These are phyloP conservation scores for Kodamaea leandrae DNA, from an alignment of 805 yeast genomes.

Conservation along the genomic window DNA sequence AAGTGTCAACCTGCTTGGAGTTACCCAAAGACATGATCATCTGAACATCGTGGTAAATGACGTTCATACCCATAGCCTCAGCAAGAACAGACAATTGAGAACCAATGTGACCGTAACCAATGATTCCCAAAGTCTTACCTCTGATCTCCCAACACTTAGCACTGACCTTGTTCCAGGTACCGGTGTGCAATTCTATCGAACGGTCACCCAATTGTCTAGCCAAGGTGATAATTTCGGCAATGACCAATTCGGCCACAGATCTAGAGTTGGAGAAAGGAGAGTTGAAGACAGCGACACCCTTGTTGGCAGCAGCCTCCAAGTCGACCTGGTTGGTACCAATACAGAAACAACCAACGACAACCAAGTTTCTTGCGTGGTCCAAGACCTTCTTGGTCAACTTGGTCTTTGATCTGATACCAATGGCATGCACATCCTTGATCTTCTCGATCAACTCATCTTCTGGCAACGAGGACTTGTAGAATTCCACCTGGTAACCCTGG, in stretches of 20 bases:
- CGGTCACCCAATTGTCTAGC: constrained; percentile 98
- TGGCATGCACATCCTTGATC: constrained; percentile 90
- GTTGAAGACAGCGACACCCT: constrained; percentile 95
- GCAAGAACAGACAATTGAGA: constrained; percentile 95
- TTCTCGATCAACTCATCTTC: constrained; percentile 94
- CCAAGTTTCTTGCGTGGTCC: constrained; percentile 83
- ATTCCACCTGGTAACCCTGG: constrained; percentile 98
- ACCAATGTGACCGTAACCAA: constrained; percentile 98
- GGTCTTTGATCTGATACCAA: constrained; percentile 97
- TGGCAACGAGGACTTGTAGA: constrained; percentile 80
- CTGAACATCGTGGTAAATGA: constrained; percentile 83
- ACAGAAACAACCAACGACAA: constrained; percentile 95
- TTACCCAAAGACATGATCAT: constrained; percentile 97
- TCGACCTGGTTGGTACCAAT: constrained; percentile 99
- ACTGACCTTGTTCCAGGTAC: constrained; percentile 96
- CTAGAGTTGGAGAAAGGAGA: constrained; percentile 98
- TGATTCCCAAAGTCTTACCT: constrained; percentile 95
- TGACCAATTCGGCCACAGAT: constrained; percentile 96
- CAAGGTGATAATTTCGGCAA: constrained; percentile 88
- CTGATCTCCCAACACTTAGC: constrained; percentile 98
- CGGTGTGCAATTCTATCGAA: constrained; percentile 91
- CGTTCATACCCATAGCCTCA: constrained; percentile 97
- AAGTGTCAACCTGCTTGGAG: constrained; percentile 85
- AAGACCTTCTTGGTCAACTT: constrained; percentile 77
- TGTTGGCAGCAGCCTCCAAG: constrained; percentile 83